Evolutionary conservation across 768 basidiomycete species (phyloP), one percentile per base, ranked within the genome.

Genomic region (Termitomyces sp.): DNA sequence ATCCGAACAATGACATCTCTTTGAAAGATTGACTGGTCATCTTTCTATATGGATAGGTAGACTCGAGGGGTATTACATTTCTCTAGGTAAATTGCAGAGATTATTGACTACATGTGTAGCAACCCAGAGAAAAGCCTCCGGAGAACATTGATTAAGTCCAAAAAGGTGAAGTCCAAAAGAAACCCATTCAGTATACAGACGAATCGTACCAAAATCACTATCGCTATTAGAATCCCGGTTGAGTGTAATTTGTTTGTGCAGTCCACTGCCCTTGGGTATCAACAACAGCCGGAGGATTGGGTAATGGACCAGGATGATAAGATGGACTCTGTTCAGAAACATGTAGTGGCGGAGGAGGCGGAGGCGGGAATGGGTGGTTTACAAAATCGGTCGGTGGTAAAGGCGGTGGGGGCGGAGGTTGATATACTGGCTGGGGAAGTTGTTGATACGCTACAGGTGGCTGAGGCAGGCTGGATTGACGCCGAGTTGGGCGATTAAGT

Each of bases 401-500:
- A 24, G 81, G 79, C n/a, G 74, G 73, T 56, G 78, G 76, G 5
- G 70, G 69, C 20, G 71, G 70, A 46, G 67, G 66, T 33, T 71
- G 72, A 52, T 68, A 69, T 49, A 65, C 67, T 46, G 61, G 57
- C 32, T 66, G 65, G 42, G 51, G 57, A 9, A 65, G 58, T 52
- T 76, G 72, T 48, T 76, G 75, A 55, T 79, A 79, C 54, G 71
- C 72, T 24, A 73, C 62, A 13, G 79, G 83, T 26, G 79, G 82
- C 33, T 78, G 78, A 52, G 83, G 84, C 22, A 87, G 72, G 62
- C 79, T 77, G 8, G 80, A 74, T 37, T 76, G 78, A 48, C 81
- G 71, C n/a, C 76, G 69, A 12, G 72, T 64, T 12, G 68, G 60
- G 44, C 61, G 61, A 64, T 59, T 67, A 62, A 53, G 58, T 20